Evolutionary conservation across 257 asterid species (phyloP), one percentile per base, ranked within the genome.

Genomic region (Rubia yunnanensis): DNA sequence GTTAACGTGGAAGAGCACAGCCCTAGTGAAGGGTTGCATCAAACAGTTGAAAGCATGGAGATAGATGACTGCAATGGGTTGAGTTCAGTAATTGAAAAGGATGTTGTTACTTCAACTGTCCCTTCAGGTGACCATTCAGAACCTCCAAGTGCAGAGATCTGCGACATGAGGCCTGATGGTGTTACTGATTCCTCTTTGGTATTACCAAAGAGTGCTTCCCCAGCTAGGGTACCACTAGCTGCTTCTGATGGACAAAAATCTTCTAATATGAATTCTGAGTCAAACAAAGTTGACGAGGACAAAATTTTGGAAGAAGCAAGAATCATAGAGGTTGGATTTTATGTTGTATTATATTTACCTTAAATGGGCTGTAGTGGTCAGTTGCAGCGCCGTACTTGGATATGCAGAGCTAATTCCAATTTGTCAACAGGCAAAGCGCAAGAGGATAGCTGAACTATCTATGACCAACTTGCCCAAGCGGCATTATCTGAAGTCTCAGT

Each of bases 261-360:
- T 17, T 35, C 68, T 50, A 78, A 34, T 65, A 36, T 78, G 63
- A 83, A 78, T 63, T 56, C 71, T 38, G 75, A 67, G 66, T 72
- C 63, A 30, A 74, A 65, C 36, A 78, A 74, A 76, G 81, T 74
- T 75, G 97, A 89, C 30, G 98, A 92, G 80, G 94, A 86, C 44
- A 78, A 88, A 35, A 83, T 92, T 74, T 76, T 92, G 81, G 83
- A 89, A 80, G 97, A 92, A 78, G 98, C 98, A 52, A 81, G 70
- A 26, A 81, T 79, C 59, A 87, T 92, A 62, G 95, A 92, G 98
- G 98, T 91, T 80, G 60, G 70, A 54, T n/a, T 22, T 56, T 60
- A 20, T 68, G 79, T 8, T 63, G 36, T 34, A 6, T 14, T 60
- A 66, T 64, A 17, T 41, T 20, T 44, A 13, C 73, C 10, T 38